These are phyloP conservation scores for thale cress (Arabidopsis thaliana) DNA, from an alignment of 345 rosid genomes.

Conservation along the genomic window TAIR10.1 NC_003075.7:10678001-10678500, in stretches of 20 bases:
- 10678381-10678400: slow-evolving; percentile 83
- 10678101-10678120: slow-evolving; percentile 50
- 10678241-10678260: slow-evolving; percentile 39
- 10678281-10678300: slow-evolving; percentile 40
- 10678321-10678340: slow-evolving; percentile 43
- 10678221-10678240: slow-evolving; percentile 33
- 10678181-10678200: slow-evolving; percentile 82
- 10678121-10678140: slow-evolving; percentile 51
- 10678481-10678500: slow-evolving; percentile 35
- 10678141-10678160: slow-evolving; percentile 80
- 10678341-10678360: slow-evolving; percentile 52
- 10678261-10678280: slow-evolving; percentile 38
- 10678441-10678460: slow-evolving; percentile 30
- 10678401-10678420: slow-evolving; percentile 76
- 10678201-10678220: slow-evolving; percentile 46
- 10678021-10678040: slow-evolving; percentile 87
- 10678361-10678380: slow-evolving; percentile 87
- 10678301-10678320: slow-evolving; percentile 36
- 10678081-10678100: slow-evolving; percentile 23
- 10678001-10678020: slow-evolving; percentile 70
- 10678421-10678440: slow-evolving; percentile 36
- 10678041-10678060: slow-evolving; percentile 51
- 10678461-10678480: slow-evolving; percentile 32
- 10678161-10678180: slow-evolving; percentile 69
- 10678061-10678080: slow-evolving; percentile 31